Evolutionary conservation across 495 filamentous ascomycete genomes (phyloP), one percentile per base, ranked within the genome.

Genomic region (Friedmanniomyces simplex): DNA sequence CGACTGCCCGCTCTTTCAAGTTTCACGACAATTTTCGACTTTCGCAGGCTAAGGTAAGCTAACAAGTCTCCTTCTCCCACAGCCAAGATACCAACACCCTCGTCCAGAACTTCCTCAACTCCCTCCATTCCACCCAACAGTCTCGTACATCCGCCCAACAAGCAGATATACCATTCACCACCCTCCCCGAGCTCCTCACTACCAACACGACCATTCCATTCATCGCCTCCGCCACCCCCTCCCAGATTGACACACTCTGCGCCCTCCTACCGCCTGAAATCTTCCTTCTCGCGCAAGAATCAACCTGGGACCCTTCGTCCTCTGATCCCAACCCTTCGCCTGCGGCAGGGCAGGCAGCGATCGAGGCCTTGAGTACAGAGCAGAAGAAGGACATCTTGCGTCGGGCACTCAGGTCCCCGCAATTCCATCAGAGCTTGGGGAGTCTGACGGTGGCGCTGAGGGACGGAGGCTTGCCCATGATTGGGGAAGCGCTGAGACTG

Each of bases 401-500:
- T 69, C 84, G 82, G 62, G 89, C 96, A 16, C 73, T 97, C n/a
- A 82, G 86, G 52, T 90, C 85, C 61, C 93, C 93, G 32, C 93
- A 97, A 63, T 90, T 99, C 65, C 78, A 77, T 52, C 93, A 99
- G 67, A 91, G 88, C 63, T 70, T 95, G 34, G 79, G 82, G 0
- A 90, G 86, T 63, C 72, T 97, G 59, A 95, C 90, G 1, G 78
- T 86, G 66, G 93, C 93, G 22, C 76, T 99, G 46, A 74, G 91
- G 55, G 91, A 99, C 65, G 93, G 93, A n/a, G 93, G 89, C 0
- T 72, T 99, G 50, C 88, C 90, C 13, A 91, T 81, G 62, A 85
- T 99, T 55, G 85, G 89, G 21, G 89, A 95, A 60, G 90, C 90
- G 22, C 70, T 99, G 30, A 77, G 83, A 20, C 79, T 97, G 55